phyloP scores from a whole-genome alignment of 768 basidiomycete genomes.

The Russula compacta region DNA sequence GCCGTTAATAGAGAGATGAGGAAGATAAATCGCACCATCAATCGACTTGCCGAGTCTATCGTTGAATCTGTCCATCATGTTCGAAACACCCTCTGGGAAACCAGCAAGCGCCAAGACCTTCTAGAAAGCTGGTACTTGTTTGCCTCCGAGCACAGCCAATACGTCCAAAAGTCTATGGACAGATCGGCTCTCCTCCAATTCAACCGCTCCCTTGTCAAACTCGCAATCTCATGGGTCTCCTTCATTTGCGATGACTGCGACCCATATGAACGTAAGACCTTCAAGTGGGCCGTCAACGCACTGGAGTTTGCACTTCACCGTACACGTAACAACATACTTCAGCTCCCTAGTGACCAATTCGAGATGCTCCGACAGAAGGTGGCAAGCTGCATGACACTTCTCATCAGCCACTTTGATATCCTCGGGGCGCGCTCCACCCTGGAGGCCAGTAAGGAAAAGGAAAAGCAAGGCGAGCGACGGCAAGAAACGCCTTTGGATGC shows the following conservation, averaged over 20 bases:
- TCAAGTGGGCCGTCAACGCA: conserved; percentile 96
- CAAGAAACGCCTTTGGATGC: conserved; percentile 36
- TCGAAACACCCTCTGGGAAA: conserved; percentile 50
- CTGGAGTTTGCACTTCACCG: conserved; percentile 87
- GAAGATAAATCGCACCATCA: conserved; percentile 85
- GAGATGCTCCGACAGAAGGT: conserved; percentile 85
- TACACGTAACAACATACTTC: conserved; percentile 83
- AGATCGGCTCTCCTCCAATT: conserved; percentile 59
- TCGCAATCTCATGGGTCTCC: conserved; percentile 96
- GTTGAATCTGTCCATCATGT: conserved; percentile 88
- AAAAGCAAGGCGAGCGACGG: conserved; percentile 62
- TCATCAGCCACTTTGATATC: conserved; percentile 97
- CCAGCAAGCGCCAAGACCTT: conserved; percentile 68
- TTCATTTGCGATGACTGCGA: conserved; percentile 99
- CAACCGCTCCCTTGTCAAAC: conserved; percentile 72
- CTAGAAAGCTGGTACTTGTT: conserved; percentile 93
- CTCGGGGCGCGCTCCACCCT: conserved; percentile 84
- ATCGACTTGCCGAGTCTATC: conserved; percentile 85
- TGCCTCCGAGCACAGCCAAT: conserved; percentile 92
- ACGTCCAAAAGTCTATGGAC: conserved; percentile 86
- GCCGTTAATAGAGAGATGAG: conserved; percentile 80
- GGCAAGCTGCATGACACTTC: conserved; percentile 91
- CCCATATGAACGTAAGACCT: conserved; percentile 89
- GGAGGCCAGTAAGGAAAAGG: conserved; percentile 86
- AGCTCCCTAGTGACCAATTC: conserved; percentile 84